These are phyloP conservation scores for Isoetes taiwanensis DNA, from an alignment of 75 land plant genomes.

Conservation along the genomic window DNA sequence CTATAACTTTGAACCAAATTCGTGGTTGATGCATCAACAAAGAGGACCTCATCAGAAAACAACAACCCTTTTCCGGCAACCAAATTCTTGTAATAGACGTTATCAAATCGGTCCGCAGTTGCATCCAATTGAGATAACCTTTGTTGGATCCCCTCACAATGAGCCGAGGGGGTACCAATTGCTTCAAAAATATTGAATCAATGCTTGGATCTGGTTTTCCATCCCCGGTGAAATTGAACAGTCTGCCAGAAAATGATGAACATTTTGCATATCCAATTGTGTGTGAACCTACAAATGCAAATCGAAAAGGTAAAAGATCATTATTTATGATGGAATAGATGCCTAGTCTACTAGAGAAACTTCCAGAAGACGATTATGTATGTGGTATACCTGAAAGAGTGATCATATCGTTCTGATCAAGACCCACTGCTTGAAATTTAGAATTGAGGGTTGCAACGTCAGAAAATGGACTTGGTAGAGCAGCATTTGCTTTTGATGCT, in stretches of 20 bases:
- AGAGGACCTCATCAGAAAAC: slow-evolving; percentile 21
- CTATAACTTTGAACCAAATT: background rate
- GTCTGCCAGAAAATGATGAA: slow-evolving; percentile 35
- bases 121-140: no score
- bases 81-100: slow-evolving; percentile 14
- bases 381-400: slow-evolving; percentile 7
- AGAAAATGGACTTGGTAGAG: slow-evolving; percentile 3
- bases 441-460: background rate
- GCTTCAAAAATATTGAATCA: slow-evolving; percentile 19
- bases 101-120: no score
- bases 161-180: slow-evolving; percentile 43
- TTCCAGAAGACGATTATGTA: no score
- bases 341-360: no score
- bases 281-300: no score
- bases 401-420: background rate
- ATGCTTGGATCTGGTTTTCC: slow-evolving; percentile 12
- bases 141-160: no score
- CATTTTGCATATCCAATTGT: slow-evolving; percentile 69
- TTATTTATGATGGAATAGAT: no score
- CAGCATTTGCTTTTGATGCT: background rate
- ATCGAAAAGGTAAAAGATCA: no score
- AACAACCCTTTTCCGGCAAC: slow-evolving; percentile 10
- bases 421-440: slow-evolving; percentile 5
- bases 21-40: slow-evolving; percentile 4
- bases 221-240: slow-evolving; percentile 1